phyloP scores from a whole-genome alignment of 805 yeast genomes.

The Maudiozyma barnettii region DNA sequence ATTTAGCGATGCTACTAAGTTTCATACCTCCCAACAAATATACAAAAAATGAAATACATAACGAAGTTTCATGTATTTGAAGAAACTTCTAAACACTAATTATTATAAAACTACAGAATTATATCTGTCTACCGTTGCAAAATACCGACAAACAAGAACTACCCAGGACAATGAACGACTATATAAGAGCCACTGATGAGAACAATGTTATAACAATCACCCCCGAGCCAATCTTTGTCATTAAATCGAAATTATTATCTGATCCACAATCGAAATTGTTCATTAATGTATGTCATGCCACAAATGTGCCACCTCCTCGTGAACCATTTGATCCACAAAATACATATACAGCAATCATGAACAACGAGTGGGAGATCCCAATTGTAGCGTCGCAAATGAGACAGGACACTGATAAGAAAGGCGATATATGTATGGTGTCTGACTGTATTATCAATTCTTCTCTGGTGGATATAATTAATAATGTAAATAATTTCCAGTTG shows the following conservation, averaged over 20 bases:
- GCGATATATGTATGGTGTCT: slow-evolving; percentile 50
- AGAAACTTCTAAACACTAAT: too few species aligned
- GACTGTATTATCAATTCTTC: slow-evolving; percentile 67
- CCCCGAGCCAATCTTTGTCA: slow-evolving; percentile 66
- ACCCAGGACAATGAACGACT: slow-evolving; percentile 8
- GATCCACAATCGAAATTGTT: slow-evolving; percentile 47
- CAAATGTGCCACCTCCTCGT: slow-evolving; percentile 56
- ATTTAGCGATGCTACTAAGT: too few species aligned
- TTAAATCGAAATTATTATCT: slow-evolving; percentile 48
- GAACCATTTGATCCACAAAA: slow-evolving; percentile 42
- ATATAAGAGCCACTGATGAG: slow-evolving; percentile 9
- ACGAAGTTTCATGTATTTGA: too few species aligned
- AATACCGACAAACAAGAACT: too few species aligned
- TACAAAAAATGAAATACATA: too few species aligned
- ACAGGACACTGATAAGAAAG: slow-evolving; percentile 57
- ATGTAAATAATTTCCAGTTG: slow-evolving; percentile 47
- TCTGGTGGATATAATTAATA: slow-evolving; percentile 32
- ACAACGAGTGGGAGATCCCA: slow-evolving; percentile 79
- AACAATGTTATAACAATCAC: slow-evolving; percentile 21
- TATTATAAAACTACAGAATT: too few species aligned
- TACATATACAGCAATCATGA: slow-evolving; percentile 55
- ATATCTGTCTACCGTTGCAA: too few species aligned
- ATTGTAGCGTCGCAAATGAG: slow-evolving; percentile 55
- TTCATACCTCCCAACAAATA: too few species aligned
- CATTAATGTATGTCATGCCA: slow-evolving; percentile 64